These are phyloP conservation scores for Dissophora ornata DNA, from an alignment of 192 early-diverging fungal genomes.

Conservation along the genomic window DNA sequence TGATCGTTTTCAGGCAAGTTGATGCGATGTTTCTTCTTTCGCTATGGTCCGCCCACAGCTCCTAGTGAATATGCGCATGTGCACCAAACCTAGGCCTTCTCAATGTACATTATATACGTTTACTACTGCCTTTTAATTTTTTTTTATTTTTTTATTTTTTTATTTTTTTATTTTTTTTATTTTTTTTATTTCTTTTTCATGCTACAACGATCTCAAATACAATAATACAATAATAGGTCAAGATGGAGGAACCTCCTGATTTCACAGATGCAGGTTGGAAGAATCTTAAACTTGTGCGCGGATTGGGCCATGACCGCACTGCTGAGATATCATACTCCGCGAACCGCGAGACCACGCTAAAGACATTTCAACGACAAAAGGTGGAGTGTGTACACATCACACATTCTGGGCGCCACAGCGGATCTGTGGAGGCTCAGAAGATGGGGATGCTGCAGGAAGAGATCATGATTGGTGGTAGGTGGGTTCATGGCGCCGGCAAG, in stretches of 20 bases:
- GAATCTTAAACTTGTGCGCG: neutral
- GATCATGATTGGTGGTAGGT: slow-evolving; percentile 1
- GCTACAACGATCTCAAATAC: too few species aligned
- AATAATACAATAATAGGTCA: too few species aligned
- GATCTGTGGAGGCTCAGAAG: slow-evolving; percentile 1
- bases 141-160: too few species aligned
- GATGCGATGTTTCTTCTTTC: too few species aligned
- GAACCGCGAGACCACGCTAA: neutral
- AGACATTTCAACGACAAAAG: neutral
- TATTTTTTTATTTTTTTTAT: too few species aligned
- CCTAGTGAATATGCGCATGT: too few species aligned
- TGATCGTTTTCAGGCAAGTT: too few species aligned
- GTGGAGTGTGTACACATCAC: slow-evolving; percentile 2
- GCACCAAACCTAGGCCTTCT: too few species aligned
- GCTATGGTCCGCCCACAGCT: too few species aligned
- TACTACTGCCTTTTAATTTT: too few species aligned
- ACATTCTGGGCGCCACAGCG: slow-evolving; percentile 17
- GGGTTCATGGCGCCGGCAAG: slow-evolving; percentile 10
- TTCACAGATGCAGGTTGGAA: neutral
- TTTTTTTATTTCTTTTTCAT: too few species aligned
- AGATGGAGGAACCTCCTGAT: slow-evolving; percentile 1
- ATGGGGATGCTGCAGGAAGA: slow-evolving; percentile 2
- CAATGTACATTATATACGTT: too few species aligned
- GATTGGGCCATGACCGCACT: neutral
- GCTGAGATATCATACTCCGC: neutral